A percentile compares a stretch with the other conserved stretches of the same genome.
phyloP scores from a whole-genome alignment of 805 yeast genomes.

The Suhomyces canberraensis region DNA sequence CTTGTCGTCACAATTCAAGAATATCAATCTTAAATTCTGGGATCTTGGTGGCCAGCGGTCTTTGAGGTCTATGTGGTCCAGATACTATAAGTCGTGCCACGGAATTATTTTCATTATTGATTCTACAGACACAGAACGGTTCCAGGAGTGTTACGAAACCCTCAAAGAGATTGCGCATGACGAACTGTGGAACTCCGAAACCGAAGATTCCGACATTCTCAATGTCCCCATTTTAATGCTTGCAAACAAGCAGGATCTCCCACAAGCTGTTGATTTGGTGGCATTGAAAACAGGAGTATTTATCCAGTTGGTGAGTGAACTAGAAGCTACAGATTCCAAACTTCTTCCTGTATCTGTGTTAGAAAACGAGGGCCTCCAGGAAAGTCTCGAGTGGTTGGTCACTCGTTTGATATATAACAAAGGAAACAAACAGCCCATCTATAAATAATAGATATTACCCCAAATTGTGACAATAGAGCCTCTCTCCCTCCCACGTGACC shows the following conservation, averaged over 20 bases:
- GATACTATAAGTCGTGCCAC: slow-evolving; percentile 82
- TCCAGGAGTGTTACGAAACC: slow-evolving; percentile 76
- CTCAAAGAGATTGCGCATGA: slow-evolving; percentile 47
- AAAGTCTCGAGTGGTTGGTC: slow-evolving; percentile 86
- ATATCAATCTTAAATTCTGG: slow-evolving; percentile 75
- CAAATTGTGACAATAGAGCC: too few species aligned
- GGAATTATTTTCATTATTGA: slow-evolving; percentile 92
- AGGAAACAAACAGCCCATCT: slow-evolving; percentile 56
- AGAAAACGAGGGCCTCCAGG: slow-evolving; percentile 77
- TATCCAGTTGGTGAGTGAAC: slow-evolving; percentile 74
- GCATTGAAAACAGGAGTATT: slow-evolving; percentile 76
- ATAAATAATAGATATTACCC: slow-evolving; percentile 32
- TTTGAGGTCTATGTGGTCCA: slow-evolving; percentile 82
- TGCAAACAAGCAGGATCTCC: slow-evolving; percentile 88
- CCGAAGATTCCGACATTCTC: slow-evolving; percentile 27
- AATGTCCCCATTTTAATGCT: slow-evolving; percentile 89
- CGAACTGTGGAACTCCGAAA: slow-evolving; percentile 37
- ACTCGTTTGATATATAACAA: slow-evolving; percentile 69
- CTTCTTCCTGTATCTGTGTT: slow-evolving; percentile 88
- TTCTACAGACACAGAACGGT: slow-evolving; percentile 77
- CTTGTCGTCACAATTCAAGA: slow-evolving; percentile 32
- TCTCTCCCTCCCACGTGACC: neutral
- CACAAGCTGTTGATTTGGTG: slow-evolving; percentile 45
- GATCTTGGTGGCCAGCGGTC: slow-evolving; percentile 94
- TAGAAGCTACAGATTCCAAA: slow-evolving; percentile 87